phyloP scores from a whole-genome alignment of 345 rosid species.

The Boechera divaricarpa region DNA sequence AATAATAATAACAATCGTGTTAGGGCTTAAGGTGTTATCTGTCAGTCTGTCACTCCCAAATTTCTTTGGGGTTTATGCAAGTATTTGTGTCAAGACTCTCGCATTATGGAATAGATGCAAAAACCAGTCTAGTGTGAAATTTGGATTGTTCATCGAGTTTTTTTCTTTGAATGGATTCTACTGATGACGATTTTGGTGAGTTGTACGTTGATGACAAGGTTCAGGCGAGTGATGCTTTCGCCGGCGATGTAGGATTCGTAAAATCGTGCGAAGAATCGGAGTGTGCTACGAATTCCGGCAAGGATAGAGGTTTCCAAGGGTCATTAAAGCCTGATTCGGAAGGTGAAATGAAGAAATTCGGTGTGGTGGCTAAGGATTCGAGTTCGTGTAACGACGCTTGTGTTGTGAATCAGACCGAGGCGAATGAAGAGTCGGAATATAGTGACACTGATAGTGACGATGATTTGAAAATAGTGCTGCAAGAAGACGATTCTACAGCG shows the following conservation, averaged over 20 bases:
- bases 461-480: constrained; percentile 69
- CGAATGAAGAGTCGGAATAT: constrained; percentile 28
- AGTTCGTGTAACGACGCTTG: constrained; percentile 12
- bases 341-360: constrained; percentile 7
- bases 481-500: constrained; percentile 57
- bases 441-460: constrained; percentile 74
- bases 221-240: constrained; percentile 45
- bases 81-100: too few species aligned
- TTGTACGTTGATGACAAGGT: constrained; percentile 59
- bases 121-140: too few species aligned
- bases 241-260: constrained; percentile 20
- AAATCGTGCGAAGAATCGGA: constrained; percentile 38
- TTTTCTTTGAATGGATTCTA: constrained; percentile 47
- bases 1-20: neutral
- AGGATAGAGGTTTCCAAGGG: neutral
- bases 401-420: constrained; percentile 23
- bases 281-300: neutral
- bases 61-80: constrained; percentile 13
- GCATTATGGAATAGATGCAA: neutral
- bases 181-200: constrained; percentile 68
- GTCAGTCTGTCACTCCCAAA: neutral
- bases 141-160: neutral
- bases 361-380: constrained; percentile 29
- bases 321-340: constrained; percentile 18
- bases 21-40: constrained; percentile 25